Evolutionary conservation across 2,329 filamentous ascomycete species (phyloP), one percentile per base, ranked within the genome.

Genomic region (Claviceps fusiformis): DNA sequence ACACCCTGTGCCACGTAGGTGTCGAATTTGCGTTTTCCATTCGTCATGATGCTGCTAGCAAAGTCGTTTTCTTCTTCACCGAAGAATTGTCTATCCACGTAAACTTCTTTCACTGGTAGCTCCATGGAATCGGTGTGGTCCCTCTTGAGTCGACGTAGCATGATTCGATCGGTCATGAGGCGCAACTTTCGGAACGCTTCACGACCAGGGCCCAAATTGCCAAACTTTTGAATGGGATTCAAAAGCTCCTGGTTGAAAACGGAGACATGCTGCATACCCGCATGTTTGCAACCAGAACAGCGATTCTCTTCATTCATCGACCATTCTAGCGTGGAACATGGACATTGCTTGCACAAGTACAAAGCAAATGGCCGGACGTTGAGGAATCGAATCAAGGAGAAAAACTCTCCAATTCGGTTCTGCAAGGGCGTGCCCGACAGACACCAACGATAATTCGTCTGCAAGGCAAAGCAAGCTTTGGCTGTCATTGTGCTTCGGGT

Each of bases 401-500:
- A 96, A 69, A 96, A 95, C 68, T 97, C 92, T 64, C 93, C 92
- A 60, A 97, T 97, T 54, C 92, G 86, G 65, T 97, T 98, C 68
- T 98, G 93, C 1, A 98, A 82, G 0, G 93, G 93, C 1, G 93
- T 98, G 9, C 93, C 93, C 17, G 88, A 93, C 57, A 98, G 76
- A 67, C 93, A 98, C 89, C 93, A 97, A 63, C 95, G 95, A 71
- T 93, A 95, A 19, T 80, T 83, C 19, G 87, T 87, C 57, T 90
- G 85, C 46, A 98, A 75, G 1, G 91, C 90, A 67, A 97, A 97
- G 68, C 92, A 97, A 45, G 93, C 92, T 69, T 89, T 95, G 27
- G 93, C 93, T 13, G 93, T 93, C 73, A 91, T 89, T 9, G 91
- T 95, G 27, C 85, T 89, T 58, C 92, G 83, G 11, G 83, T 83